Percentiles rank a stretch among this genome's conserved stretches.
phyloP scores from a whole-genome alignment of 2,329 filamentous ascomycete species.

The Pseudogymnoascus sp. region DNA sequence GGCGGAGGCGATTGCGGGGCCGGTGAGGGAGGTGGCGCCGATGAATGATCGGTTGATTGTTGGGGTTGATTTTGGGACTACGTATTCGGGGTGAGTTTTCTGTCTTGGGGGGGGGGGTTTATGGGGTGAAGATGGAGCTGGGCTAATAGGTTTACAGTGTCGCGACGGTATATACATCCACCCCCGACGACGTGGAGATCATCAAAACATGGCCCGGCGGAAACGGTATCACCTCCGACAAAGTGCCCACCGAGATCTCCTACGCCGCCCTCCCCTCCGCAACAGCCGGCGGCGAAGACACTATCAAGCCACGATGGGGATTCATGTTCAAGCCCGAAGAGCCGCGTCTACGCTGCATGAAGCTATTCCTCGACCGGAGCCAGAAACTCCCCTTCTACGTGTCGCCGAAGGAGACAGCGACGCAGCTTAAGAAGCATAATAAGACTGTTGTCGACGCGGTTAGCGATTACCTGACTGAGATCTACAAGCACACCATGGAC shows the following conservation, averaged over 20 bases:
- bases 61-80: conserved; percentile 79
- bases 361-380: conserved; percentile 73
- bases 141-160: conserved; percentile 42
- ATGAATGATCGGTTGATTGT: conserved; percentile 63
- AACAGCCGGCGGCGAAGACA: conserved; percentile 30
- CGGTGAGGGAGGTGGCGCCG: conserved; percentile 47
- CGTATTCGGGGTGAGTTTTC: conserved; percentile 63
- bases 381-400: conserved; percentile 79
- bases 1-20: conserved; percentile 54
- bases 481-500: conserved; percentile 73
- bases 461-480: conserved; percentile 70
- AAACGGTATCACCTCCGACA: conserved; percentile 82
- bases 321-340: conserved; percentile 78
- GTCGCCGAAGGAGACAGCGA: conserved; percentile 68
- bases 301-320: conserved; percentile 58
- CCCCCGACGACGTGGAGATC: conserved; percentile 73
- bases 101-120: neutral
- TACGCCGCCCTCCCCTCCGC: conserved; percentile 48
- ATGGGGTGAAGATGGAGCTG: conserved; percentile 8
- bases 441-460: conserved; percentile 76
- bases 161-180: conserved; percentile 67
- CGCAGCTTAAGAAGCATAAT: conserved; percentile 65
- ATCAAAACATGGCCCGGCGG: conserved; percentile 81
- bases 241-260: conserved; percentile 71
- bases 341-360: conserved; percentile 71